Evolutionary conservation across 768 basidiomycete species (phyloP).

Genomic region (Pleurotus pulmonarius): DNA sequence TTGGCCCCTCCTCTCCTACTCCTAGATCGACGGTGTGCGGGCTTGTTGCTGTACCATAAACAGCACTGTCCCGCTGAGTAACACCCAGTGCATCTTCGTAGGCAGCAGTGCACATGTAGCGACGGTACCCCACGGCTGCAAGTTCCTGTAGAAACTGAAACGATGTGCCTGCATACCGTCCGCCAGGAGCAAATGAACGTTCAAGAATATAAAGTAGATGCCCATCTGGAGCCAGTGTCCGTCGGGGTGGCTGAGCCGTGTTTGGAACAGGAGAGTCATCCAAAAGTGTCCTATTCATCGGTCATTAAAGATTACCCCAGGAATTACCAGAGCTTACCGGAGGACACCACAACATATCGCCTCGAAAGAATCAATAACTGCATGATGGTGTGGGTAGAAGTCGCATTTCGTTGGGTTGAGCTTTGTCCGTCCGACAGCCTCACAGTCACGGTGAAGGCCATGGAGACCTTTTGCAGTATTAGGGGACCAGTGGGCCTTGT

Average conservation of each 20-base stretch:
- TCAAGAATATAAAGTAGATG: not conserved
- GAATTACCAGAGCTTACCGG: slow-evolving; percentile 5
- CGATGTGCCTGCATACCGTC: not conserved
- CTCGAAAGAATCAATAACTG: slow-evolving; percentile 14
- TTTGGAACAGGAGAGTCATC: too few species aligned
- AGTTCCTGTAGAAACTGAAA: not conserved
- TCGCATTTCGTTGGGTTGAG: slow-evolving; percentile 14
- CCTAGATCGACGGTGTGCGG: too few species aligned
- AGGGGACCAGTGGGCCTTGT: slow-evolving; percentile 11
- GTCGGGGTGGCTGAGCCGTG: not conserved
- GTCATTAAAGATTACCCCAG: too few species aligned
- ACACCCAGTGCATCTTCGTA: slow-evolving; percentile 8
- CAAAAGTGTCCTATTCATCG: too few species aligned
- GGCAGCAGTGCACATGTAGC: slow-evolving; percentile 9
- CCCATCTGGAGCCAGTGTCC: not conserved
- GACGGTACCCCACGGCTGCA: slow-evolving; percentile 1
- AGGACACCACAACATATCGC: slow-evolving; percentile 3
- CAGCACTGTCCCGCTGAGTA: not conserved
- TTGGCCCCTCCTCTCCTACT: too few species aligned
- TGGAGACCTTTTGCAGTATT: slow-evolving; percentile 1
- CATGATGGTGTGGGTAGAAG: slow-evolving; percentile 14
- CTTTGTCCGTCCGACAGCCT: slow-evolving; percentile 2
- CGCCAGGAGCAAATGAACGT: not conserved
- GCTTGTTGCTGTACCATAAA: not conserved
- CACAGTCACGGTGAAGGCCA: slow-evolving; percentile 10